Percentiles rank a stretch among this genome's conserved stretches.
phyloP scores from a whole-genome alignment of 768 basidiomycete species.

The Collybia mongolica region DNA sequence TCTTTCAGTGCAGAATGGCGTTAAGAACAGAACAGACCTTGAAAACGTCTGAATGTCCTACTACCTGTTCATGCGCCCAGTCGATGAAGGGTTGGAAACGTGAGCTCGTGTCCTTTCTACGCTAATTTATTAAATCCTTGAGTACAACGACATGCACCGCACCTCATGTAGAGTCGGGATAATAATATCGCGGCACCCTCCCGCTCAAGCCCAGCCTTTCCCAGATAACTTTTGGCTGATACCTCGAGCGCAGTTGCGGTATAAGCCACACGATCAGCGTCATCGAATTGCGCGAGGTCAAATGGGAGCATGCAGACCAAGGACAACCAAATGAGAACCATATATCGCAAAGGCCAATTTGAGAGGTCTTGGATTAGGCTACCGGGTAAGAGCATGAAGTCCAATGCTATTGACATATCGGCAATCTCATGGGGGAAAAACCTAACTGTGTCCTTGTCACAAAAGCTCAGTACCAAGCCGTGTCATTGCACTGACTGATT shows the following conservation, averaged over 20 bases:
- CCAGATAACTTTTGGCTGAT: constrained; percentile 56
- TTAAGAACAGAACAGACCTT: constrained; percentile 35
- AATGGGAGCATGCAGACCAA: constrained; percentile 95
- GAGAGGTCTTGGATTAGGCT: constrained; percentile 37
- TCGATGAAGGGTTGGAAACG: constrained; percentile 53
- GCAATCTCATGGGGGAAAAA: constrained; percentile 92
- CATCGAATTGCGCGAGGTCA: constrained; percentile 83
- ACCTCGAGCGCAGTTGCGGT: constrained; percentile 59
- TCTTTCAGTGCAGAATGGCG: neutral
- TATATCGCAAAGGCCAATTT: constrained; percentile 83
- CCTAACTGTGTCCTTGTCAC: constrained; percentile 54
- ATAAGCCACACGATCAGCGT: constrained; percentile 43
- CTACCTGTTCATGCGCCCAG: constrained; percentile 40
- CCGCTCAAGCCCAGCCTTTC: constrained; percentile 77
- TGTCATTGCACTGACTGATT: constrained; percentile 61
- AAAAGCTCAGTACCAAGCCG: constrained; percentile 3
- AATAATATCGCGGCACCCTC: constrained; percentile 82
- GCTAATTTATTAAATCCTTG: constrained; percentile 1
- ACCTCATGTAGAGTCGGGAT: constrained; percentile 81
- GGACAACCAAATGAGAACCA: constrained; percentile 89
- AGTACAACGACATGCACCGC: constrained; percentile 18
- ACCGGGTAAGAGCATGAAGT: constrained; percentile 52
- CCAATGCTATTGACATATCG: constrained; percentile 75
- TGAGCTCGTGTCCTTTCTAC: constrained; percentile 57
- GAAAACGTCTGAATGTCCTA: constrained; percentile 43